Conservation (phyloP, 2,329 filamentous ascomycete genomes). For the Cyphellophora attinorum region DNA sequence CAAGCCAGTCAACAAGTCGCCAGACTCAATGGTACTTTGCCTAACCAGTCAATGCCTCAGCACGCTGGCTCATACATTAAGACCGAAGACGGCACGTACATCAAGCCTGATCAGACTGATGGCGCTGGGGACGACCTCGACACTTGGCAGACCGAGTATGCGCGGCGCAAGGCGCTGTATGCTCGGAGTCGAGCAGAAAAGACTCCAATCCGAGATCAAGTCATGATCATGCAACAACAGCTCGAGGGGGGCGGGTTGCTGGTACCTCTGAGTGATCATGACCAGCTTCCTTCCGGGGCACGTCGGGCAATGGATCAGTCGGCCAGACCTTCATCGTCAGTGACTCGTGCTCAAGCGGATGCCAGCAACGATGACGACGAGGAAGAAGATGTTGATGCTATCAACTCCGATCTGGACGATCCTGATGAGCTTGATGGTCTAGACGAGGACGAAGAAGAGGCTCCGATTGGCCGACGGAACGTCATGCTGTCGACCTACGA, state of each 20-base stretch:
- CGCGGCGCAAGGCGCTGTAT: slow-evolving; percentile 31
- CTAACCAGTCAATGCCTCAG: slow-evolving; percentile 5
- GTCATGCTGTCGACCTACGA: slow-evolving; percentile 99
- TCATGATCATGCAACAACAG: slow-evolving; percentile 30
- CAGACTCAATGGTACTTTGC: slow-evolving; percentile 21
- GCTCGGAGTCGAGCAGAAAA: slow-evolving; percentile 26
- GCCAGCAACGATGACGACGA: slow-evolving; percentile 40
- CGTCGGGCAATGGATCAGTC: slow-evolving; percentile 24
- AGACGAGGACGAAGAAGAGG: slow-evolving; percentile 75
- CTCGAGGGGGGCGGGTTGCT: slow-evolving; percentile 38
- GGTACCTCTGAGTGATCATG: slow-evolving; percentile 30
- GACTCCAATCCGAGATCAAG: slow-evolving; percentile 30
- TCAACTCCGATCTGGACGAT: slow-evolving; percentile 97
- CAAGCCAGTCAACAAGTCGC: slow-evolving; percentile 19
- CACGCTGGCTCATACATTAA: slow-evolving; percentile 32
- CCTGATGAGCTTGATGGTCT: slow-evolving; percentile 82
- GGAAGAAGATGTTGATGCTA: slow-evolving; percentile 79
- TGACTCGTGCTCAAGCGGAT: slow-evolving; percentile 43
- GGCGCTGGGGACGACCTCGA: slow-evolving; percentile 56
- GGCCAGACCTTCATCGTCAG: slow-evolving; percentile 13
- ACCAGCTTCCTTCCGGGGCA: slow-evolving; percentile 24
- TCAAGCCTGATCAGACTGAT: slow-evolving; percentile 60
- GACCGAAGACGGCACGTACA: slow-evolving; percentile 13
- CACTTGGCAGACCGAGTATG: slow-evolving; percentile 40
- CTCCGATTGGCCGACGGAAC: too few relatives aligned